Conservation (phyloP, 2,329 filamentous ascomycete genomes). For the Botrytis aclada region DNA sequence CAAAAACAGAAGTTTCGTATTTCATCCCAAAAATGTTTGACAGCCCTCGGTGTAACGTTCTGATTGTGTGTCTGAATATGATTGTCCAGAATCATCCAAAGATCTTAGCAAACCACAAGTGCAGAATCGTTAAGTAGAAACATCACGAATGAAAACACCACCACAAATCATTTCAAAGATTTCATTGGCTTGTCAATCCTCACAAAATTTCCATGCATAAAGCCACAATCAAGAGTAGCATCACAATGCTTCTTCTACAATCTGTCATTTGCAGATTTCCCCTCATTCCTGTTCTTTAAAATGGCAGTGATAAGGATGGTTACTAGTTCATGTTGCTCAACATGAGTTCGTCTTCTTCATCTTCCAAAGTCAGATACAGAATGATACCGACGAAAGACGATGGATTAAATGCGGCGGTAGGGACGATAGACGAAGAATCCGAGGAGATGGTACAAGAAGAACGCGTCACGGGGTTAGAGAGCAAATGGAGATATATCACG, state of each 20-base stretch:
- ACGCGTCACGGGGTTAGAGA: neutral
- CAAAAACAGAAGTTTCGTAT: neutral
- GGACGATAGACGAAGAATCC: neutral
- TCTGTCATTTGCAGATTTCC: neutral
- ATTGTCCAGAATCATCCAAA: neutral
- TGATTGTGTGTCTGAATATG: neutral
- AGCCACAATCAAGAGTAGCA: neutral
- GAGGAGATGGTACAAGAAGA: neutral
- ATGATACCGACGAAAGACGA: constrained; percentile 9
- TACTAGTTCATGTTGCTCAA: neutral
- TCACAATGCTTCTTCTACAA: neutral
- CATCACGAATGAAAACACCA: neutral
- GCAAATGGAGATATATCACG: neutral
- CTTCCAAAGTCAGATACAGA: neutral
- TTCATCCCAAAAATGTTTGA: neutral
- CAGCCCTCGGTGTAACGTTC: neutral
- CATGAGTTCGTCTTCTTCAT: neutral
- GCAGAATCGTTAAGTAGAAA: neutral
- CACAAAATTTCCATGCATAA: neutral
- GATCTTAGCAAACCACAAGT: neutral
- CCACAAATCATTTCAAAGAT: neutral
- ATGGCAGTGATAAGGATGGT: neutral
- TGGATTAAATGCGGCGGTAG: neutral
- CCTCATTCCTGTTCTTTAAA: neutral
- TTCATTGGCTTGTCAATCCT: neutral